Evolutionary conservation across 805 yeast species (phyloP).

Genomic region (Clavispora asparagi): DNA sequence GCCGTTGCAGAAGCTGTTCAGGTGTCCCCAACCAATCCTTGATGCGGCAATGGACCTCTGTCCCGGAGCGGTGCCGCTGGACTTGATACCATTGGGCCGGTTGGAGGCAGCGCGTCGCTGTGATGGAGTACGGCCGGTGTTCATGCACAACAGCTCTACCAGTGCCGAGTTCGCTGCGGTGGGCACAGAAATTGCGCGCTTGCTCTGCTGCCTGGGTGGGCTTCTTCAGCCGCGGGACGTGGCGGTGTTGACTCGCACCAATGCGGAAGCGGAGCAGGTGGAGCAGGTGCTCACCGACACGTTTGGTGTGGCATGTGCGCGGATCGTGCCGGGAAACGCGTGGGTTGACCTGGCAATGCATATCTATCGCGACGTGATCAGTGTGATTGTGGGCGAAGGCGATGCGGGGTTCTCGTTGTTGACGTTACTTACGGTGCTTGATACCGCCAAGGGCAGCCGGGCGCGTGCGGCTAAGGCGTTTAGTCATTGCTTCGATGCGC

Average conservation of each 20-base stretch:
- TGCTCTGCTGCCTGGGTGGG: conserved; percentile 16
- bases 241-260: conserved; percentile 13
- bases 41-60: conserved; percentile 32
- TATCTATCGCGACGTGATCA: conserved; percentile 9
- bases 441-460: conserved; percentile 18
- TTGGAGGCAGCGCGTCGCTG: background rate
- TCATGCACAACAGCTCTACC: conserved; percentile 2
- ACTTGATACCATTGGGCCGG: background rate
- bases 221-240: conserved; percentile 10
- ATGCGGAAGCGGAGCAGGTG: conserved; percentile 9
- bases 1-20: conserved; percentile 47
- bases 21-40: conserved; percentile 57
- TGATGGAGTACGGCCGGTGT: conserved; percentile 2
- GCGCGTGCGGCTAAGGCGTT: conserved; percentile 25
- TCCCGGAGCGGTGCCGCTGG: background rate
- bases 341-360: conserved; percentile 12
- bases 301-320: conserved; percentile 8
- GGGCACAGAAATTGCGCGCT: conserved; percentile 10
- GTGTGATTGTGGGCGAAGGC: conserved; percentile 20
- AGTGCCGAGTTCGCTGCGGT: conserved; percentile 7
- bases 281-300: conserved; percentile 8
- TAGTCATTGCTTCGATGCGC: conserved; percentile 8
- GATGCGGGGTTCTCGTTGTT: conserved; percentile 31
- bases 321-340: conserved; percentile 11
- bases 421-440: conserved; percentile 22